Conservation (phyloP, 1,284 basidiomycete genomes). For the Austroboletus niveus region DNA sequence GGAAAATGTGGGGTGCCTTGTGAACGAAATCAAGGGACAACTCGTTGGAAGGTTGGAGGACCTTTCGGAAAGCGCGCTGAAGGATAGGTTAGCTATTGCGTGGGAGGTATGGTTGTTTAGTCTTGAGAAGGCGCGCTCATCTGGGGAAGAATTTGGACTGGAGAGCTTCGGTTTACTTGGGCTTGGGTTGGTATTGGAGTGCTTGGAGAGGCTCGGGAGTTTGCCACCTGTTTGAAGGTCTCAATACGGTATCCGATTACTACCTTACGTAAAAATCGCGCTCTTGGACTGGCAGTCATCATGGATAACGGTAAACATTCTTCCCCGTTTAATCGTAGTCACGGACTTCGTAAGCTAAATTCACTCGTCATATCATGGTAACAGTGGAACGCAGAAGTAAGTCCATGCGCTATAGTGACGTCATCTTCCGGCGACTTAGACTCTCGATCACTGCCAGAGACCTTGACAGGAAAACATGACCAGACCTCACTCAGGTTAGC, state of each 20-base stretch:
- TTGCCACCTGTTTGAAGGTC: constrained; percentile 15
- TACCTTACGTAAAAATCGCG: no score
- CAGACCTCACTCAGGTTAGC: constrained; percentile 16
- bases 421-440: background rate
- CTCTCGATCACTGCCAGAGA: background rate
- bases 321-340: background rate
- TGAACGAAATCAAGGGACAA: constrained; percentile 49
- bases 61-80: constrained; percentile 31
- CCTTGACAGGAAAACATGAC: constrained; percentile 14
- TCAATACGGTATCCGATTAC: no score
- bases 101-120: constrained; percentile 68
- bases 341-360: constrained; percentile 5
- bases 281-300: background rate
- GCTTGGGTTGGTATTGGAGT: constrained; percentile 57
- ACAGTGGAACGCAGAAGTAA: constrained; percentile 18
- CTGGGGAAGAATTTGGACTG: constrained; percentile 44
- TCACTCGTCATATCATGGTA: background rate
- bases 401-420: background rate
- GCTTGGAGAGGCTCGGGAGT: constrained; percentile 45
- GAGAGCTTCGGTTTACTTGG: constrained; percentile 69
- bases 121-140: constrained; percentile 30
- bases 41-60: constrained; percentile 38
- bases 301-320: constrained; percentile 24
- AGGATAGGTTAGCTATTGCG: constrained; percentile 46
- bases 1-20: constrained; percentile 52